A percentile compares a stretch with the other conserved stretches of the same genome.
These are phyloP conservation scores for Bimuria novae-zelandiae DNA, from an alignment of 2,329 filamentous ascomycete species.

Conservation along the genomic window DNA sequence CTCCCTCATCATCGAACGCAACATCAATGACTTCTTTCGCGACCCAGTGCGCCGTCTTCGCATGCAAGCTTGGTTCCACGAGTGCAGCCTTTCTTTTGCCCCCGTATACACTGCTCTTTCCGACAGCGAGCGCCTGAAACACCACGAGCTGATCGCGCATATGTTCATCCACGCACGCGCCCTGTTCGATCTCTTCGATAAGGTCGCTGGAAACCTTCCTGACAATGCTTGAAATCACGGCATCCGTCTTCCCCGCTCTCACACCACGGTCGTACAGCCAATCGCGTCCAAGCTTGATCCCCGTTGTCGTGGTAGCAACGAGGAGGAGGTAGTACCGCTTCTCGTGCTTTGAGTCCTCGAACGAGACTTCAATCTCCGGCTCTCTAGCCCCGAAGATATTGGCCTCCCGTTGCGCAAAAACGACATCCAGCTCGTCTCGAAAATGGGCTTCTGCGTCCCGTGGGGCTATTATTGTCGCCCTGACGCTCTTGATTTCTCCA, in stretches of 20 bases:
- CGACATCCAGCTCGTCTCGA: conserved; percentile 27
- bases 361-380: conserved; percentile 25
- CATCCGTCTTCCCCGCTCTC: conserved; percentile 25
- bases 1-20: conserved; percentile 43
- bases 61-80: conserved; percentile 50
- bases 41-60: conserved; percentile 54
- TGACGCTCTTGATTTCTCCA: conserved; percentile 33
- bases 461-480: conserved; percentile 48
- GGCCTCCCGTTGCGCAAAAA: conserved; percentile 24
- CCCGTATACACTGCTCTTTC: conserved; percentile 44
- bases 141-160: conserved; percentile 64
- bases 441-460: conserved; percentile 35
- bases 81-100: conserved; percentile 24
- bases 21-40: conserved; percentile 44
- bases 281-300: conserved; percentile 57
- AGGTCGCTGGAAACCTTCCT: conserved; percentile 52
- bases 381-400: conserved; percentile 24
- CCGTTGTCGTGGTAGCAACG: conserved; percentile 56
- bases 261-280: conserved; percentile 50
- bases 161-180: conserved; percentile 58
- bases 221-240: conserved; percentile 45
- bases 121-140: conserved; percentile 60
- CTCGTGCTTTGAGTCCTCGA: conserved; percentile 50
- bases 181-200: conserved; percentile 51
- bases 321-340: conserved; percentile 60